These are phyloP conservation scores for Crotalaria pallida DNA, from an alignment of 306 rosid species.

Conservation along the genomic window DNA sequence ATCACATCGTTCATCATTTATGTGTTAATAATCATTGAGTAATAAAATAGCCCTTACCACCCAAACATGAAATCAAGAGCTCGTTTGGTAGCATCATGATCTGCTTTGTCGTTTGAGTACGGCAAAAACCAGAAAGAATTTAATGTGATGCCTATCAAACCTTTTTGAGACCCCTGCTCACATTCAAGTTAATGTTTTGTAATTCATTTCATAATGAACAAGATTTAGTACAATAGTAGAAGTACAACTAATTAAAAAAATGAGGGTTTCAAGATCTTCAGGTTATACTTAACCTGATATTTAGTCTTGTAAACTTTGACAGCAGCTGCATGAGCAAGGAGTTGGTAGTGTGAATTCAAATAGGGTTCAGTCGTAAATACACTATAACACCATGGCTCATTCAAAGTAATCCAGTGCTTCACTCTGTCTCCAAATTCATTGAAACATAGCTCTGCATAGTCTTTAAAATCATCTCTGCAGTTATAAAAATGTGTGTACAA, in stretches of 20 bases:
- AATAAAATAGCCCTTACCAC: conserved; percentile 34
- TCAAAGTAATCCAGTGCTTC: conserved; percentile 28
- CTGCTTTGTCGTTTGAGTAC: conserved; percentile 18
- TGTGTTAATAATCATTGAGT: too few species aligned
- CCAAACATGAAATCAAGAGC: conserved; percentile 52
- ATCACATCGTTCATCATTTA: too few species aligned
- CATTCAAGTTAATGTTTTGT: neutral
- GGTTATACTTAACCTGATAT: conserved; percentile 34
- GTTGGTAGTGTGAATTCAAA: conserved; percentile 16
- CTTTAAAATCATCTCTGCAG: conserved; percentile 27
- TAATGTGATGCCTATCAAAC: conserved; percentile 49
- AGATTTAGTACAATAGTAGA: neutral
- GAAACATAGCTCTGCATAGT: conserved; percentile 29
- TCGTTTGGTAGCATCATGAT: conserved; percentile 31
- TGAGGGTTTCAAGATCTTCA: too few species aligned
- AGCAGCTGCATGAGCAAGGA: conserved; percentile 34
- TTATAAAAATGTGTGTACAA: neutral
- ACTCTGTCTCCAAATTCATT: conserved; percentile 37
- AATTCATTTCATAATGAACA: neutral
- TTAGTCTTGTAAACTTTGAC: conserved; percentile 26
- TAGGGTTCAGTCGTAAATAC: neutral
- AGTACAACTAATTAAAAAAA: neutral
- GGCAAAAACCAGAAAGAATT: conserved; percentile 45
- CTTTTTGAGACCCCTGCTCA: conserved; percentile 42
- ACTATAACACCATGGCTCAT: conserved; percentile 34